Conservation (phyloP, 1,139 yeast genomes). For the Nakaseomyces nivariensis region DNA sequence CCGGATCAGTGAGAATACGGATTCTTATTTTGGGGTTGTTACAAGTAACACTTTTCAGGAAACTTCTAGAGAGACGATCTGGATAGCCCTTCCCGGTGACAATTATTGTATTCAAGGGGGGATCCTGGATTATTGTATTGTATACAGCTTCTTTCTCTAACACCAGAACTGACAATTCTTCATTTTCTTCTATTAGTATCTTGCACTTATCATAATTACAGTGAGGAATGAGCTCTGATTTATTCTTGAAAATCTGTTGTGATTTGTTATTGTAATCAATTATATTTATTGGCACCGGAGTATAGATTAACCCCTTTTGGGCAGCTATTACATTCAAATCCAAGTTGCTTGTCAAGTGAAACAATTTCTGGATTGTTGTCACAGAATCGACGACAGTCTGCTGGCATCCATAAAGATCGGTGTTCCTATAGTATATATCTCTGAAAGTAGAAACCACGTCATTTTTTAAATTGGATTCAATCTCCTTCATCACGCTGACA, state of each 20-base stretch:
- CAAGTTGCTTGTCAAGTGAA: constrained; percentile 13
- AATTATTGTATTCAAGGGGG: constrained; percentile 12
- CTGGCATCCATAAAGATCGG: constrained; percentile 24
- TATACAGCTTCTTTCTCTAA: constrained; percentile 29
- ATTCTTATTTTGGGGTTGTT: constrained; percentile 6
- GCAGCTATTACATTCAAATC: constrained; percentile 26
- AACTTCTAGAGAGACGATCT: constrained; percentile 24
- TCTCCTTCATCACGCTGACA: background rate
- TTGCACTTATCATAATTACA: constrained; percentile 7
- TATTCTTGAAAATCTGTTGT: constrained; percentile 4
- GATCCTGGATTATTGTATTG: constrained; percentile 14
- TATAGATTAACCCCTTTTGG: constrained; percentile 29
- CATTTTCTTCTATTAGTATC: constrained; percentile 3
- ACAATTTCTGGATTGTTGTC: constrained; percentile 13
- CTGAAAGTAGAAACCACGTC: constrained; percentile 20
- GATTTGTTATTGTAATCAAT: constrained; percentile 5
- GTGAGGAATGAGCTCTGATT: constrained; percentile 13
- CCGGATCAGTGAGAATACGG: constrained; percentile 27
- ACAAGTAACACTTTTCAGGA: constrained; percentile 15
- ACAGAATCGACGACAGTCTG: constrained; percentile 18
- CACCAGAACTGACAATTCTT: constrained; percentile 13
- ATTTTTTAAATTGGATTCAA: background rate
- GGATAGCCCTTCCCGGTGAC: constrained; percentile 34
- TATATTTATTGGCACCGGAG: constrained; percentile 9
- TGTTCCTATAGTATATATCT: constrained; percentile 30